Base-by-base conservation (phyloP, 2,329 filamentous ascomycete species). In the Clarireedia monteithiana region DNA sequence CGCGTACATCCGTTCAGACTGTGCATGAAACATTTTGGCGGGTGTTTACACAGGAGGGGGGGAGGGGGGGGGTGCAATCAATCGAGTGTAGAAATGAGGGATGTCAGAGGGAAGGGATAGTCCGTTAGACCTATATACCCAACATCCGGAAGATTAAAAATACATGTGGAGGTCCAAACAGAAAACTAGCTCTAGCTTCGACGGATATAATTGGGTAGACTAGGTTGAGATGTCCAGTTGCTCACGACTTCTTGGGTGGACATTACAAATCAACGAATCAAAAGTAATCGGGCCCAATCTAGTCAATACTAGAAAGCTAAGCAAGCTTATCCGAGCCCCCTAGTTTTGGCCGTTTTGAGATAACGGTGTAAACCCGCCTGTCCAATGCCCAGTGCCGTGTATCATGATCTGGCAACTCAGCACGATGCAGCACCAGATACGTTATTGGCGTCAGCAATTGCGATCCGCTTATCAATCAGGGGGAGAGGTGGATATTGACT, bases 1-100 rank as follows among this genome's bases (percentile, higher is more conserved):
- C 20, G 51, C 59, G 48, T 63, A 66, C 63, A 66, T 66, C 46
- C 62, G 58, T 27, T 63, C 58, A 14, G 50, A 57, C 44, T 62
- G 55, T 15, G 62, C 54, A 30, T 59, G 59, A 48, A 64, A 65
- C 64, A 66, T 66, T 42, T 56, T 63, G 60, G 49, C 15, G 17
- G 30, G 46, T 38, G 27, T 34, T 47, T 47, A 55, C 52, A 38
- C 26, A 50, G 17, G 20, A 20, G 20, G 20, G 20, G 20, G 20
- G 20, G 20, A 2, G 20, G 20, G 20, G 23, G 30, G 30, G 49
- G 44, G 24, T 54, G 45, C 26, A 24, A 24, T 42, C 40, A 44
- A 44, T 44, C 40, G 36, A 24, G 9, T 44, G 14, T 15, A 26
- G n/a, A 3, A 20, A 26, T 4, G 23, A 52, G 34, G 38, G 27